Evolutionary conservation across 345 rosid genomes (phyloP).

Genomic region (Bruguiera sexangula): DNA sequence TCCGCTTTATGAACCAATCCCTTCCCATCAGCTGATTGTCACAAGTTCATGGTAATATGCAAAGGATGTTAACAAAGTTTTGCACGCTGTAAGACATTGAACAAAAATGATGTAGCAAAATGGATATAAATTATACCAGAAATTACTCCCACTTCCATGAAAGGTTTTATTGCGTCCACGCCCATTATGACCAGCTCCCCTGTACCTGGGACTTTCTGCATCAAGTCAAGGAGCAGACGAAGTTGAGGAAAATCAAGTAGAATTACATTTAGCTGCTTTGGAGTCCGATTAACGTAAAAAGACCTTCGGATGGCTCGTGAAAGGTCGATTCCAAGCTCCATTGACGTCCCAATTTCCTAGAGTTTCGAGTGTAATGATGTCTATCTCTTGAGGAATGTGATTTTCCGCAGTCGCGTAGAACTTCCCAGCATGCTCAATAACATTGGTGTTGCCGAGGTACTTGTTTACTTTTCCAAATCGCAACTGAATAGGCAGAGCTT

Average conservation of each 20-base stretch:
- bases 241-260: background rate
- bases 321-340: constrained; percentile 42
- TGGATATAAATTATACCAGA: constrained; percentile 27
- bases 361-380: constrained; percentile 30
- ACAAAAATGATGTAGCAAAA: background rate
- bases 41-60: background rate
- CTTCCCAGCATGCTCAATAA: constrained; percentile 38
- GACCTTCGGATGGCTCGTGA: constrained; percentile 47
- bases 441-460: constrained; percentile 29
- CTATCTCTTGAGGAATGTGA: constrained; percentile 37
- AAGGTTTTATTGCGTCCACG: constrained; percentile 35
- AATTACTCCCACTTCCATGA: constrained; percentile 36
- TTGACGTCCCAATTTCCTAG: constrained; percentile 35
- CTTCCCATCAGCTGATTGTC: constrained; percentile 19
- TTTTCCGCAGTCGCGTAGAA: constrained; percentile 33
- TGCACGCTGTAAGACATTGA: constrained; percentile 1
- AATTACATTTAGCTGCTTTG: too few species aligned
- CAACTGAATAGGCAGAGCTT: constrained; percentile 11
- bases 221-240: background rate
- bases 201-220: constrained; percentile 37
- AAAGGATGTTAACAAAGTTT: background rate
- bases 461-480: constrained; percentile 35
- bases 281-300: background rate
- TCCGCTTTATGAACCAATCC: constrained; percentile 18
- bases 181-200: constrained; percentile 48